These are phyloP conservation scores for Hysterium pulicare DNA, from an alignment of 2,329 filamentous ascomycete species.

Conservation along the genomic window DNA sequence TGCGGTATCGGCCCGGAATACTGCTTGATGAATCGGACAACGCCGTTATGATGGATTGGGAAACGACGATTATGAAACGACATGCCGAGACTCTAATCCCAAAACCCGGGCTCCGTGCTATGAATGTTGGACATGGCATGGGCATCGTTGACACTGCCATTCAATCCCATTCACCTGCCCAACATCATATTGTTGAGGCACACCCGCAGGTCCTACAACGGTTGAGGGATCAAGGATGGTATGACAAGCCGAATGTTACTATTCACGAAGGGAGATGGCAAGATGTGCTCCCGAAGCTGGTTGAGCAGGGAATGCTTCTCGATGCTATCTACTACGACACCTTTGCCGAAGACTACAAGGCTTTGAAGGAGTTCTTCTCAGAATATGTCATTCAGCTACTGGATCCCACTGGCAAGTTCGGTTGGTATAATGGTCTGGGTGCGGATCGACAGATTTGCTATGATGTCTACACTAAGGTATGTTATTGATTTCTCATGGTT, in stretches of 20 bases:
- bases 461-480: conserved; percentile 38
- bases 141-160: conserved; percentile 81
- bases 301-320: conserved; percentile 67
- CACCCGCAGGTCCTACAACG: conserved; percentile 73
- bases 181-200: conserved; percentile 83
- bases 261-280: conserved; percentile 78
- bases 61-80: conserved; percentile 78
- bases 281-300: conserved; percentile 66
- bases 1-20: conserved; percentile 32
- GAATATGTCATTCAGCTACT: conserved; percentile 36
- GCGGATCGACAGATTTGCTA: conserved; percentile 40
- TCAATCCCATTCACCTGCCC: conserved; percentile 61
- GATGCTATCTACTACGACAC: conserved; percentile 60
- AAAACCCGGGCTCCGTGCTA: conserved; percentile 61
- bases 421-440: conserved; percentile 38
- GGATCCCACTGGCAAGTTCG: conserved; percentile 30
- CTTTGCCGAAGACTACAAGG: conserved; percentile 36
- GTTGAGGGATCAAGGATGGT: conserved; percentile 65
- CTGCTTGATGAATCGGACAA: conserved; percentile 73
- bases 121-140: conserved; percentile 91
- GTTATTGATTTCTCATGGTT: conserved; percentile 1
- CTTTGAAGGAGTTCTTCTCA: conserved; percentile 36
- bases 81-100: conserved; percentile 68
- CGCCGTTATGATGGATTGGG: conserved; percentile 93
- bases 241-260: conserved; percentile 55